A percentile compares a stretch with the other conserved stretches of the same genome.
Evolutionary conservation across 352 stramenopile species (phyloP).

Genomic region (Phytophthora vignae): DNA sequence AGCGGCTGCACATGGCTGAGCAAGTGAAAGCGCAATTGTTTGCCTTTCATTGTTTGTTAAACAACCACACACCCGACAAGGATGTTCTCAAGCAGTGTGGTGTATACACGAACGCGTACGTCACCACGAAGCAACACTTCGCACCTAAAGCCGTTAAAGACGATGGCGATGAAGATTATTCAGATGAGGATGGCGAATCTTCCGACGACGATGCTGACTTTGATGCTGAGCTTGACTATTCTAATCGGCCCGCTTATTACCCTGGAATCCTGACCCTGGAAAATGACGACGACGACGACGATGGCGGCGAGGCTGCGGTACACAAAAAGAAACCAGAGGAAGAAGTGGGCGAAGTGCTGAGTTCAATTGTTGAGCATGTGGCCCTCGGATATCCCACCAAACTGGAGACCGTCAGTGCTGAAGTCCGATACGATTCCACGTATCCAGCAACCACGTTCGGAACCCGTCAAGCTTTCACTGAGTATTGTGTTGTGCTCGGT

Average conservation of each 20-base stretch:
- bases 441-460: constrained; percentile 64
- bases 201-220: constrained; percentile 80
- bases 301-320: constrained; percentile 42
- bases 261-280: constrained; percentile 64
- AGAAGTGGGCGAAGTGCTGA: constrained; percentile 79
- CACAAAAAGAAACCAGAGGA: constrained; percentile 72
- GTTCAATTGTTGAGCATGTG: constrained; percentile 84
- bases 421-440: constrained; percentile 58
- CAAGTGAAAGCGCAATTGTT: constrained; percentile 91
- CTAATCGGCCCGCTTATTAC: constrained; percentile 53
- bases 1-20: constrained; percentile 80
- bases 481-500: constrained; percentile 77
- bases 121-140: constrained; percentile 78
- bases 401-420: constrained; percentile 49
- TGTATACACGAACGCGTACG: constrained; percentile 81
- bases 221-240: constrained; percentile 60
- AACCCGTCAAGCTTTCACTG: constrained; percentile 61
- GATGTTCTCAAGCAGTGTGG: constrained; percentile 90
- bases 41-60: constrained; percentile 88
- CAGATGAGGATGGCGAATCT: constrained; percentile 71
- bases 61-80: constrained; percentile 88
- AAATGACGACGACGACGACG: constrained; percentile 49
- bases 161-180: constrained; percentile 80
- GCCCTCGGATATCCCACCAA: constrained; percentile 75
- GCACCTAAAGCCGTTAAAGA: constrained; percentile 55